Conservation (phyloP, 176 grass and related monocot genomes). For the Otatea glauca region DNA sequence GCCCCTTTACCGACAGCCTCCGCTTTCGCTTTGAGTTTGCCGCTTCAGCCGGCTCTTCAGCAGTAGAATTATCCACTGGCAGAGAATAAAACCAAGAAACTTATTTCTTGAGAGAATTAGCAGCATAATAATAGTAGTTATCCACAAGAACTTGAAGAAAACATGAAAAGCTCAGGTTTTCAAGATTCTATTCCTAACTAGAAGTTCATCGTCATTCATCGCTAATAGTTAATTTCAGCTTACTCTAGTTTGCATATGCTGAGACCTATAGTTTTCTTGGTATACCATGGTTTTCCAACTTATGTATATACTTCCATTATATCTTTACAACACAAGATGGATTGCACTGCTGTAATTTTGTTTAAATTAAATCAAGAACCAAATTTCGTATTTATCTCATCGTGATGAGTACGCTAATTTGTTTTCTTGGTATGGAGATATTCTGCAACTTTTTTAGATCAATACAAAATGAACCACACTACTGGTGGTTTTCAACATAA, state of each 20-base stretch:
- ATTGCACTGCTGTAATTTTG: neutral
- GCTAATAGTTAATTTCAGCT: neutral
- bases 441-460: conserved; percentile 15
- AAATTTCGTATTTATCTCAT: neutral
- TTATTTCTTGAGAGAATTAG: neutral
- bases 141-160: conserved; percentile 7
- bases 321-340: neutral
- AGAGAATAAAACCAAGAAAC: conserved; percentile 48
- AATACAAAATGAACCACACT: conserved; percentile 29
- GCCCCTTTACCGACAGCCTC: conserved; percentile 82
- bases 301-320: conserved; percentile 1
- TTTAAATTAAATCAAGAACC: neutral
- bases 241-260: conserved; percentile 21
- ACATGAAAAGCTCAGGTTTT: neutral
- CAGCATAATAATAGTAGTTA: neutral
- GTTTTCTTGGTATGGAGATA: conserved; percentile 7
- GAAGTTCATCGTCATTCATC: neutral
- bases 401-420: neutral
- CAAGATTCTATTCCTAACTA: neutral
- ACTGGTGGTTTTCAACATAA: conserved; percentile 6
- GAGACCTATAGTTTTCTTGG: conserved; percentile 1
- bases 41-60: conserved; percentile 64
- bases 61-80: conserved; percentile 70
- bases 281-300: neutral
- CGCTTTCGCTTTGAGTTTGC: conserved; percentile 72